These are phyloP conservation scores for Rosa rugosa DNA, from an alignment of 306 rosid species.

Conservation along the genomic window DNA sequence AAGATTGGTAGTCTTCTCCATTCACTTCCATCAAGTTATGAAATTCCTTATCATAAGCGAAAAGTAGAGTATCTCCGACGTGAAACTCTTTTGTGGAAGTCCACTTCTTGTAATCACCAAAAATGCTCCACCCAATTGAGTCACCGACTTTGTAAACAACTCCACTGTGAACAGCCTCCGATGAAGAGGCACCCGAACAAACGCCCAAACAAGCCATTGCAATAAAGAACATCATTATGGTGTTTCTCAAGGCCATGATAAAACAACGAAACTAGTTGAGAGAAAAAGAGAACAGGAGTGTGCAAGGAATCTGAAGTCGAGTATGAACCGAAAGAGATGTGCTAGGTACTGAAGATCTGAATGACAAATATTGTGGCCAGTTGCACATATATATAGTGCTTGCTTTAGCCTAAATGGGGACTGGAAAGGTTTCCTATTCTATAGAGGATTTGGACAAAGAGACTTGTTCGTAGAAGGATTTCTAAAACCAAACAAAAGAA, in stretches of 20 bases:
- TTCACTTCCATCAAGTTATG: background rate
- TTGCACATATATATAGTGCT: background rate
- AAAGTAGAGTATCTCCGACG: background rate
- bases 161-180: background rate
- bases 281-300: background rate
- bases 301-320: background rate
- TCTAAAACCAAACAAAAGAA: background rate
- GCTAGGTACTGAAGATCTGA: background rate
- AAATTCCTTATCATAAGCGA: background rate
- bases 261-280: background rate
- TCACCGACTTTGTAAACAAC: background rate
- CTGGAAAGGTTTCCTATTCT: background rate
- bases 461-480: background rate
- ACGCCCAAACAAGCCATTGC: background rate
- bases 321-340: background rate
- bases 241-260: background rate
- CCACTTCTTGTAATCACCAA: constrained; percentile 1
- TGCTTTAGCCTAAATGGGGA: background rate
- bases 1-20: constrained; percentile 5
- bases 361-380: background rate
- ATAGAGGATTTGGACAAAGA: no score
- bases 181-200: background rate
- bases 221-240: background rate
- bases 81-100: background rate
- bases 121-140: background rate